Conservation (phyloP, 208 protist genomes). For the Acanthamoeba royreba region DNA sequence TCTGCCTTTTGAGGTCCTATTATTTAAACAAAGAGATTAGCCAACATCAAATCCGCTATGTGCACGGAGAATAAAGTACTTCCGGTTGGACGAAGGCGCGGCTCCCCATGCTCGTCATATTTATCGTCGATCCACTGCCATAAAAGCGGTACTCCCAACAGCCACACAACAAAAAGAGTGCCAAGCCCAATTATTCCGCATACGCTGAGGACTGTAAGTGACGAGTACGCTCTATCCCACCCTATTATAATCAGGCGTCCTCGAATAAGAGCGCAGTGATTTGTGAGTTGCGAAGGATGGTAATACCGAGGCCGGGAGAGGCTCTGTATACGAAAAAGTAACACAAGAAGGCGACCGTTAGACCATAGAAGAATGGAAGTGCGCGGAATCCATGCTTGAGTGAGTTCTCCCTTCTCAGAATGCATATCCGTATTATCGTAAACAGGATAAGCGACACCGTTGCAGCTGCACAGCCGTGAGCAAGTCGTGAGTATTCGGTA, state of each 20-base stretch:
- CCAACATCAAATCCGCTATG: too few relatives aligned
- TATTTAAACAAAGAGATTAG: too few relatives aligned
- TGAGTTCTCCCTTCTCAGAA: not conserved
- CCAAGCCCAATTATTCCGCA: not conserved
- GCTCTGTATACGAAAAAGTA: slow-evolving; percentile 43
- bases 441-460: slow-evolving; percentile 33
- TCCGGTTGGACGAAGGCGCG: too few relatives aligned
- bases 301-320: slow-evolving; percentile 7
- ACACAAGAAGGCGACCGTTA: not conserved
- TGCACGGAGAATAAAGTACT: too few relatives aligned
- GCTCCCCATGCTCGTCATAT: not conserved
- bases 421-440: not conserved
- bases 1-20: too few relatives aligned
- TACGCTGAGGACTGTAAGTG: not conserved
- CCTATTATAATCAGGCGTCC: too few relatives aligned
- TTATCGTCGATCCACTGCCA: slow-evolving; percentile 21
- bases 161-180: not conserved
- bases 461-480: slow-evolving; percentile 2
- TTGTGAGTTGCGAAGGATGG: not conserved
- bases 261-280: not conserved
- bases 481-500: too few relatives aligned
- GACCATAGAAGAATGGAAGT: slow-evolving; percentile 8
- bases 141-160: not conserved
- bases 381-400: not conserved
- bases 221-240: not conserved